phyloP scores from a whole-genome alignment of 2,329 filamentous ascomycete genomes.

The Meredithiella fracta region DNA sequence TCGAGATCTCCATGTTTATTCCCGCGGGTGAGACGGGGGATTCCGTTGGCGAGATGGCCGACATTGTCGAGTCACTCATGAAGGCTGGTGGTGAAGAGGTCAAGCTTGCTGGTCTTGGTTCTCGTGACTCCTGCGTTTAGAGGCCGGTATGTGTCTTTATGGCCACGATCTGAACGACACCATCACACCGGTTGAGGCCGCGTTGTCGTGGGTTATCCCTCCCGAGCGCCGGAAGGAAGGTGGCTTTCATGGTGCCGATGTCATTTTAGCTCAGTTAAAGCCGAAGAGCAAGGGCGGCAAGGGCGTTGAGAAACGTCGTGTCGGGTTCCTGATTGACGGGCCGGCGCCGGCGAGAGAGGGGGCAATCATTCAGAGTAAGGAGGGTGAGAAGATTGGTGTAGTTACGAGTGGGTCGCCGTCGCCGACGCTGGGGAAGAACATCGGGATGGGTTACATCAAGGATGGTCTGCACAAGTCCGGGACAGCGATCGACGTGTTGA shows the following conservation, averaged over 20 bases:
- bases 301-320: conserved; percentile 54
- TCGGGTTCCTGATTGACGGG: conserved; percentile 70
- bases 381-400: conserved; percentile 52
- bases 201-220: conserved; percentile 62
- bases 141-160: conserved; percentile 98
- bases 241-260: conserved; percentile 72
- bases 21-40: conserved; percentile 35
- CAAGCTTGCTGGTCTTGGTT: conserved; percentile 73
- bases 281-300: conserved; percentile 54
- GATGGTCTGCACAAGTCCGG: conserved; percentile 70
- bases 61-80: conserved; percentile 48
- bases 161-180: conserved; percentile 86
- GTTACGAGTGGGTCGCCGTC: conserved; percentile 85
- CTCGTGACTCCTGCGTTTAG: conserved; percentile 84
- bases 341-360: conserved; percentile 73
- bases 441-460: conserved; percentile 87
- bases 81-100: conserved; percentile 45
- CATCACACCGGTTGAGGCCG: conserved; percentile 43
- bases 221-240: conserved; percentile 51
- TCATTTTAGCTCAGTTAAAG: conserved; percentile 61
- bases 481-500: conserved; percentile 61
- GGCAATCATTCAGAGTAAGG: conserved; percentile 52
- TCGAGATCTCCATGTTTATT: conserved; percentile 70
- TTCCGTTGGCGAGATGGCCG: conserved; percentile 37
- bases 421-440: conserved; percentile 73